Evolutionary conservation across 176 grass and related monocot genomes (phyloP).

Genomic region (Poa annua): DNA sequence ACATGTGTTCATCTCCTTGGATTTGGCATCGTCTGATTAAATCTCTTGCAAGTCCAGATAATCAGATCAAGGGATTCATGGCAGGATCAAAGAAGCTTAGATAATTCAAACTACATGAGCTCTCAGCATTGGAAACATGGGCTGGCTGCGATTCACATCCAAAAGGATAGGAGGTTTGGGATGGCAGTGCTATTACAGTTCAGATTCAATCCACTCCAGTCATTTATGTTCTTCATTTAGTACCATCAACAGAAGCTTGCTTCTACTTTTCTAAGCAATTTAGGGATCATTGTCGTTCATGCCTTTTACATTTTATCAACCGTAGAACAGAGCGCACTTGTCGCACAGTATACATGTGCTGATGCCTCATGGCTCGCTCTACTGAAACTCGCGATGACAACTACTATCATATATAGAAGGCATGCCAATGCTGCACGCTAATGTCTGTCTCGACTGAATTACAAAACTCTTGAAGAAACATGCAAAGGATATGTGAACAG

Average conservation of each 20-base stretch:
- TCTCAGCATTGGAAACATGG: not conserved
- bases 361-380: not conserved
- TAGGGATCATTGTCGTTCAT: not conserved
- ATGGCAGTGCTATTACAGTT: not conserved
- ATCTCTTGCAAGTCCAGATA: not conserved
- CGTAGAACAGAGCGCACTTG: not conserved
- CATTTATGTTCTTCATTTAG: not conserved
- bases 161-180: not conserved
- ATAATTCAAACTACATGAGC: not conserved
- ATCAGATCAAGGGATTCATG: not conserved
- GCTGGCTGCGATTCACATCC: not conserved
- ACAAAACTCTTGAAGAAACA: constrained; percentile 33
- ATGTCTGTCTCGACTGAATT: not conserved
- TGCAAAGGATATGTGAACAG: not conserved
- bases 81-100: not conserved
- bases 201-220: not conserved
- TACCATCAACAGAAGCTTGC: no score
- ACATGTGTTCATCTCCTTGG: constrained; percentile 34
- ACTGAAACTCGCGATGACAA: not conserved
- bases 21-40: constrained; percentile 8
- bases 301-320: not conserved
- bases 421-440: not conserved
- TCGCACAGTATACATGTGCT: not conserved
- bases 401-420: not conserved
- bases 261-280: not conserved